A percentile compares a stretch with the other conserved stretches of the same genome.
These are phyloP conservation scores for Cercis canadensis DNA, from an alignment of 306 rosid species.

Conservation along the genomic window DNA sequence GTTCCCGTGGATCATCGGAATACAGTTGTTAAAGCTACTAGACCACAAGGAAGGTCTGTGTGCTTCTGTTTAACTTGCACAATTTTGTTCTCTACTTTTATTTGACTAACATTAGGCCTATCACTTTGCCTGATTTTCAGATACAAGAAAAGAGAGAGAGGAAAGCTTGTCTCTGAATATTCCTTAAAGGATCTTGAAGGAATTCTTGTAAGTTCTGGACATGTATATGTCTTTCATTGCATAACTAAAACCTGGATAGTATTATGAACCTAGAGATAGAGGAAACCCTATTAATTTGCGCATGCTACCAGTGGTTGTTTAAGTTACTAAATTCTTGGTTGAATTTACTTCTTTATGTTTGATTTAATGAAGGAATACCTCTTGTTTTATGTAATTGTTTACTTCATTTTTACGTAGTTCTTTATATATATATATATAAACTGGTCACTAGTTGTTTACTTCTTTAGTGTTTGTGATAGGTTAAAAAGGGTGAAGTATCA, in stretches of 20 bases:
- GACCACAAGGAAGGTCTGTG: constrained; percentile 93
- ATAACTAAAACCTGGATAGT: not conserved
- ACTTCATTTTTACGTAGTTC: too few relatives aligned
- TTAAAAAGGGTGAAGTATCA: constrained; percentile 60
- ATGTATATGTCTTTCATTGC: not conserved
- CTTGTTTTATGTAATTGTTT: too few relatives aligned
- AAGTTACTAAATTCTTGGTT: not conserved
- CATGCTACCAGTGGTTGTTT: not conserved
- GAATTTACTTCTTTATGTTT: not conserved
- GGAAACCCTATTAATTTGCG: not conserved
- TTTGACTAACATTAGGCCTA: not conserved
- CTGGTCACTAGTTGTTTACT: too few relatives aligned
- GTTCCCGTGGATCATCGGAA: constrained; percentile 42
- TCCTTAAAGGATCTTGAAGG: constrained; percentile 92
- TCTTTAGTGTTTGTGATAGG: constrained; percentile 55
- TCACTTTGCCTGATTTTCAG: constrained; percentile 43
- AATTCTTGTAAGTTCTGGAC: constrained; percentile 72
- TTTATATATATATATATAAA: too few relatives aligned
- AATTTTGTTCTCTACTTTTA: constrained; percentile 1
- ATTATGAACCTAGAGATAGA: not conserved
- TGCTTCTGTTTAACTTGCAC: not conserved
- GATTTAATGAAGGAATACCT: constrained; percentile 4
- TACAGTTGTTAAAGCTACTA: constrained; percentile 62
- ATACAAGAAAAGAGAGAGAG: constrained; percentile 87
- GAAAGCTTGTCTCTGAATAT: constrained; percentile 84